Conservation (phyloP, 176 grass and related monocot genomes). For the Eleusine indica region DNA sequence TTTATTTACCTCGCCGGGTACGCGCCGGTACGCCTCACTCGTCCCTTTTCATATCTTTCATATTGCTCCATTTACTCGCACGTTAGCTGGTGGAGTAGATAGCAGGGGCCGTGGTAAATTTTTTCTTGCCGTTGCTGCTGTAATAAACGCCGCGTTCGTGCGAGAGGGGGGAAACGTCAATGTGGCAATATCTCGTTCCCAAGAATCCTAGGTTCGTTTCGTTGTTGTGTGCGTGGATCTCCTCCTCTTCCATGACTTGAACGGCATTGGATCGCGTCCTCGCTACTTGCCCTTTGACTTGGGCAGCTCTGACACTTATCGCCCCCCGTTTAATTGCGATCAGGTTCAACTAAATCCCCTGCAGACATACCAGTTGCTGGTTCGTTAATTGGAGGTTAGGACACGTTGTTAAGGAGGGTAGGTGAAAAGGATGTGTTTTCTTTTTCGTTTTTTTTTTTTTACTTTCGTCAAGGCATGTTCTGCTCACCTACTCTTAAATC, state of each 20-base stretch:
- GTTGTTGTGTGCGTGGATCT: not conserved
- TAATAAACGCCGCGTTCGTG: conserved; percentile 1
- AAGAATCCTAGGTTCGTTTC: conserved; percentile 28
- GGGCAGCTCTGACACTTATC: not conserved
- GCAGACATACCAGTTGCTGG: not conserved
- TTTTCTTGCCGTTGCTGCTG: not conserved
- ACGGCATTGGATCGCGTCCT: not conserved
- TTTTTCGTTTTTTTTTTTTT: not conserved
- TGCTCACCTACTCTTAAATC: conserved; percentile 35
- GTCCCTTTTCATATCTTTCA: too few species aligned
- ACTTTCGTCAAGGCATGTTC: not conserved
- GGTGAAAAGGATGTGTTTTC: not conserved
- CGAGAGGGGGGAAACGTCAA: not conserved
- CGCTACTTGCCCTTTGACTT: conserved; percentile 29
- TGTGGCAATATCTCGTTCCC: not conserved
- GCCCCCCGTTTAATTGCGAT: not conserved
- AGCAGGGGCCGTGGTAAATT: not conserved
- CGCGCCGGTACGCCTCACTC: not conserved
- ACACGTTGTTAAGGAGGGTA: conserved; percentile 1
- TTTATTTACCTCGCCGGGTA: conserved; percentile 15
- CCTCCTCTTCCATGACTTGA: not conserved
- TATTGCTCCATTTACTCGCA: not conserved
- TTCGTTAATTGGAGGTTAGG: conserved; percentile 14
- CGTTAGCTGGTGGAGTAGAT: not conserved
- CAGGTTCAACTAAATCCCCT: not conserved